A percentile compares a stretch with the other conserved stretches of the same genome.
phyloP scores from a whole-genome alignment of 148 eudicot genomes.

The Dianthus caryophyllus region DNA sequence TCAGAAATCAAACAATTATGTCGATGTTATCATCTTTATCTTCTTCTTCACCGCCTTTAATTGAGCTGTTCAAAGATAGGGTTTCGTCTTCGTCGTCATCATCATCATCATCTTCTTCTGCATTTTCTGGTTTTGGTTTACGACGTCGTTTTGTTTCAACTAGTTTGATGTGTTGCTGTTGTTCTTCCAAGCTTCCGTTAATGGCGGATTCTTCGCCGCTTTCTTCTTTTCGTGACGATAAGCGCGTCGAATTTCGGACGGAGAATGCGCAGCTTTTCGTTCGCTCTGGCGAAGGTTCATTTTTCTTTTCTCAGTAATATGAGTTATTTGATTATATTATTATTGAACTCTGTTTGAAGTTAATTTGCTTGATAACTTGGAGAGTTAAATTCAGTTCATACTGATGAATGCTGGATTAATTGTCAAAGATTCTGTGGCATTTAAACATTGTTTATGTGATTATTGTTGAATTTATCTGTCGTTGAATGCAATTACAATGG shows the following conservation, averaged over 20 bases:
- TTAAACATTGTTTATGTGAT: no score
- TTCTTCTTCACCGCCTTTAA: conserved; percentile 25
- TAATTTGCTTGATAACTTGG: not conserved
- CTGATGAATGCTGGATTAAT: no score
- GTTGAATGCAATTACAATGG: no score
- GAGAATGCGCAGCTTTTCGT: conserved; percentile 6
- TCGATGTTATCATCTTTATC: conserved; percentile 19
- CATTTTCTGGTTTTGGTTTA: conserved; percentile 9
- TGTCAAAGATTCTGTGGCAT: no score
- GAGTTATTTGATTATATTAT: not conserved
- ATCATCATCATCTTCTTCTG: conserved; percentile 11
- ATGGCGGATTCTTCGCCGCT: conserved; percentile 18
- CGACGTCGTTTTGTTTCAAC: conserved; percentile 13
- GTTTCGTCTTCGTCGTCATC: conserved; percentile 24
- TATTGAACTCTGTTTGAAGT: not conserved
- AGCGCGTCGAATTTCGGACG: not conserved
- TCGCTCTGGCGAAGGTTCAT: conserved; percentile 24
- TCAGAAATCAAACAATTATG: not conserved
- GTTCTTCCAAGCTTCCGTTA: conserved; percentile 23
- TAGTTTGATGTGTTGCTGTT: not conserved
- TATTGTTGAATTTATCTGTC: no score
- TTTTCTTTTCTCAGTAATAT: not conserved
- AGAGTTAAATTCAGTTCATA: no score
- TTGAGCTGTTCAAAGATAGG: conserved; percentile 27
- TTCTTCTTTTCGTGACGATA: not conserved